These are phyloP conservation scores for Hypoxylon sp. DNA, from an alignment of 2,329 filamentous ascomycete species.

Conservation along the genomic window DNA sequence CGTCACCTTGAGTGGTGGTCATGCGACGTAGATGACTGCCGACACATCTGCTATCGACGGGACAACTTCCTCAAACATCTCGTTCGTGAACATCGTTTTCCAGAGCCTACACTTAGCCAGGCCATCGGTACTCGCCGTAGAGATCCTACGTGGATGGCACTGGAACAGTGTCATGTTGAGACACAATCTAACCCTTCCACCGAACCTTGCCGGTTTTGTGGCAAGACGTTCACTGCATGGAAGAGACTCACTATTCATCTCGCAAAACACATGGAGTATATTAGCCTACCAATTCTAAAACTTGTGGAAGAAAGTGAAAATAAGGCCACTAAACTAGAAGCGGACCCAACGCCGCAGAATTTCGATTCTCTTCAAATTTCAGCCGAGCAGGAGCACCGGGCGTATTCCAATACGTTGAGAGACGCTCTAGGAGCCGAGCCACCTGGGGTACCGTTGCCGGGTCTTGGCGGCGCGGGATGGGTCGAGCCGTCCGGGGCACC, in stretches of 20 bases:
- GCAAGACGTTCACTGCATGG: constrained; percentile 1
- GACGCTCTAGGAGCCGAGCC: background rate
- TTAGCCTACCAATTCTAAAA: constrained; percentile 1
- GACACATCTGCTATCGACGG: background rate
- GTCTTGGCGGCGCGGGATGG: background rate
- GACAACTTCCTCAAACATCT: constrained; percentile 2
- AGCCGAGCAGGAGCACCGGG: background rate
- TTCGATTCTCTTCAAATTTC: background rate
- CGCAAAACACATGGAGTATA: constrained; percentile 10
- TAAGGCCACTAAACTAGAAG: background rate
- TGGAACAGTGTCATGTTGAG: background rate
- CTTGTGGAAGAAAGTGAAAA: background rate
- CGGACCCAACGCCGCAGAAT: background rate
- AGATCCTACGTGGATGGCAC: background rate
- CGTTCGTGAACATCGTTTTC: background rate
- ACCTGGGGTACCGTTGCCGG: background rate
- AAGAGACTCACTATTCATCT: background rate
- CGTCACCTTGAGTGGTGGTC: constrained; percentile 2
- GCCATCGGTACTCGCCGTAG: background rate
- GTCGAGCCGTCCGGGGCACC: background rate
- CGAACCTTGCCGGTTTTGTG: constrained; percentile 5
- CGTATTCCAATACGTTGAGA: background rate
- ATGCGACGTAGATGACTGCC: background rate
- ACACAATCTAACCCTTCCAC: background rate
- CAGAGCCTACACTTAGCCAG: background rate